phyloP scores from a whole-genome alignment of 495 filamentous ascomycete genomes.

The Endocarpon pusillum region DNA sequence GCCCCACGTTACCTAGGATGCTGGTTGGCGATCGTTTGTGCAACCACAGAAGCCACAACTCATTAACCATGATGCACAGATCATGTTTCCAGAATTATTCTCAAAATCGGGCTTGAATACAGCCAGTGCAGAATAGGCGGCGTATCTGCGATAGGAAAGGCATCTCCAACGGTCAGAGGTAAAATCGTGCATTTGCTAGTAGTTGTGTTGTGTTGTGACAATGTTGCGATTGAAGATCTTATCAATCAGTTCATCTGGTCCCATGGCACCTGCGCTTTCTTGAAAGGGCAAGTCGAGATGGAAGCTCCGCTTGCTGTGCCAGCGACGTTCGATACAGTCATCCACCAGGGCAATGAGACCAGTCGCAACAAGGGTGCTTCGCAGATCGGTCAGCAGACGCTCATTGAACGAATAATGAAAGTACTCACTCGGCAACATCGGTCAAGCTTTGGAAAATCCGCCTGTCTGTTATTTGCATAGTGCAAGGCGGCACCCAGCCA shows the following conservation, averaged over 20 bases:
- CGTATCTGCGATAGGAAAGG: no score
- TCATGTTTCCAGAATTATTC: no score
- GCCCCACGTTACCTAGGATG: no score
- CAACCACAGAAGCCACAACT: no score
- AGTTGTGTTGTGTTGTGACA: conserved; percentile 16
- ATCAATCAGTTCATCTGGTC: conserved; percentile 57
- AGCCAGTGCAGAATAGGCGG: no score
- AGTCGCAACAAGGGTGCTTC: conserved; percentile 73
- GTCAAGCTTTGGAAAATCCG: conserved; percentile 45
- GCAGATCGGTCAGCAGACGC: conserved; percentile 13
- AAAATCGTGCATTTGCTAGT: no score
- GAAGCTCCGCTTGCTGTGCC: conserved; percentile 46
- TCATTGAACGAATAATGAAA: not conserved
- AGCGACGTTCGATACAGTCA: conserved; percentile 72
- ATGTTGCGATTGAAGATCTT: conserved; percentile 61
- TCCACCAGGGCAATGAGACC: conserved; percentile 83
- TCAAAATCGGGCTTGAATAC: no score
- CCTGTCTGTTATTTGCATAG: conserved; percentile 71
- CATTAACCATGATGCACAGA: no score
- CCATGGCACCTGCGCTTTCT: conserved; percentile 33
- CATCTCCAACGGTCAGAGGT: no score
- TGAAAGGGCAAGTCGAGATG: conserved; percentile 36
- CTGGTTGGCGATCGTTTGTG: no score
- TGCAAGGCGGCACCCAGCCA: conserved; percentile 82
- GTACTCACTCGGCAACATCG: conserved; percentile 85